Percentiles rank a stretch among this genome's conserved stretches.
These are phyloP conservation scores for Leptoxyphium fumago DNA, from an alignment of 2,329 filamentous ascomycete genomes.

Conservation along the genomic window DNA sequence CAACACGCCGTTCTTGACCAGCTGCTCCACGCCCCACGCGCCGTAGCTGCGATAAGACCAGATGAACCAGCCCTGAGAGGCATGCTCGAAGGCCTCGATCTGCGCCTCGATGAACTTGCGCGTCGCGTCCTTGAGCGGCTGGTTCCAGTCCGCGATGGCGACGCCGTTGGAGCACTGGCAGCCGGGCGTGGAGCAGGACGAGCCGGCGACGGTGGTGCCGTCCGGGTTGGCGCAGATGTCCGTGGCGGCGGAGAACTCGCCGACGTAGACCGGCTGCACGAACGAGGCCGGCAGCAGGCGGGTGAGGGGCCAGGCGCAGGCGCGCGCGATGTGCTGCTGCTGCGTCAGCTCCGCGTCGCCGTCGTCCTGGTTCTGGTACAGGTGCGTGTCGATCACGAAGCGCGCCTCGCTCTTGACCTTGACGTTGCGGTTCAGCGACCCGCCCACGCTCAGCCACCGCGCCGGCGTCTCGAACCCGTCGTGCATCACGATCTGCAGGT, in stretches of 20 bases:
- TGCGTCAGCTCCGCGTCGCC: conserved; percentile 24
- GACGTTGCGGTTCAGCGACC: conserved; percentile 14
- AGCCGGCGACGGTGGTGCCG: conserved; percentile 20
- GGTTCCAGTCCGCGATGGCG: conserved; percentile 20
- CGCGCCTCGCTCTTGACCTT: conserved; percentile 16
- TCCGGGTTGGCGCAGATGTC: conserved; percentile 31
- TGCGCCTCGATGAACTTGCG: conserved; percentile 29
- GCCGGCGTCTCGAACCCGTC: conserved; percentile 22
- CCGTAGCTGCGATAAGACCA: conserved; percentile 30
- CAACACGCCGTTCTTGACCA: conserved; percentile 25
- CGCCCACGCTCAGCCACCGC: conserved; percentile 17
- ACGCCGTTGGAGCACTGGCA: conserved; percentile 26
- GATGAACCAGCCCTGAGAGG: conserved; percentile 27
- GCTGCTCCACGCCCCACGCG: conserved; percentile 28
- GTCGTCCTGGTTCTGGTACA: conserved; percentile 29
- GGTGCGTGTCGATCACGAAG: conserved; percentile 29
- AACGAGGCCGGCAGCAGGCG: conserved; percentile 18
- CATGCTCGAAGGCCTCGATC: conserved; percentile 28
- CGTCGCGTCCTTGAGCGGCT: conserved; percentile 23
- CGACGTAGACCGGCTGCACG: conserved; percentile 24
- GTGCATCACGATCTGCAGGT: conserved; percentile 26
- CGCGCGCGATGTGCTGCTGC: conserved; percentile 25
- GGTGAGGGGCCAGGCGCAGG: conserved; percentile 23
- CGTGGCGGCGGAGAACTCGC: conserved; percentile 30
- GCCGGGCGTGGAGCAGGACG: conserved; percentile 17